Evolutionary conservation across 495 filamentous ascomycete species (phyloP).

Genomic region (Xylaria castorea): DNA sequence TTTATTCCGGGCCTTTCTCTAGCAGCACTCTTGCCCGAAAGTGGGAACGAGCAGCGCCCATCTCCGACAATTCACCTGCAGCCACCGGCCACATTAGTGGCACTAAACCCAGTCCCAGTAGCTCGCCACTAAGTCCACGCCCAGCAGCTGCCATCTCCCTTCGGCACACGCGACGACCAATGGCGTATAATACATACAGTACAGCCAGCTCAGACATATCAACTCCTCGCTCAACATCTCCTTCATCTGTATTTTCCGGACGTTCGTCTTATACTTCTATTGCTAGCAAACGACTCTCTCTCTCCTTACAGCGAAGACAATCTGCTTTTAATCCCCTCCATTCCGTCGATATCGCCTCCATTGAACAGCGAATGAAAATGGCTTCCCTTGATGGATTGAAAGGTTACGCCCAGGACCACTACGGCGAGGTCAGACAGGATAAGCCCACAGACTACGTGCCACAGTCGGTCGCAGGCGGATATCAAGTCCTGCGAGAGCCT

Average conservation of each 20-base stretch:
- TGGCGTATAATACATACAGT: slow-evolving; percentile 58
- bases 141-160: slow-evolving; percentile 17
- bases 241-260: slow-evolving; percentile 50
- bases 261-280: slow-evolving; percentile 60
- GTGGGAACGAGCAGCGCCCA: slow-evolving; percentile 34
- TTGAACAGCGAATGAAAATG: slow-evolving; percentile 61
- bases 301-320: slow-evolving; percentile 55
- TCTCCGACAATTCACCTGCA: slow-evolving; percentile 23
- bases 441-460: slow-evolving; percentile 56
- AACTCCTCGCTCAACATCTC: slow-evolving; percentile 61
- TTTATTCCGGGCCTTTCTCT: slow-evolving; percentile 43
- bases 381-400: slow-evolving; percentile 58
- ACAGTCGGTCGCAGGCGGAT: slow-evolving; percentile 56
- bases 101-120: slow-evolving; percentile 7
- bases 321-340: slow-evolving; percentile 62
- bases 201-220: slow-evolving; percentile 57
- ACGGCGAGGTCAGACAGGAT: slow-evolving; percentile 58
- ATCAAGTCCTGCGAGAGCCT: slow-evolving; percentile 63
- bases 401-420: slow-evolving; percentile 60
- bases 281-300: slow-evolving; percentile 60
- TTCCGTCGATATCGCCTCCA: slow-evolving; percentile 57
- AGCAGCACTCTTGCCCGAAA: slow-evolving; percentile 43
- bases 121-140: slow-evolving; percentile 33
- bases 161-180: slow-evolving; percentile 39
- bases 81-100: slow-evolving; percentile 20